phyloP scores from a whole-genome alignment of 1,139 yeast species.

The Saccharomyces hybrid region DNA sequence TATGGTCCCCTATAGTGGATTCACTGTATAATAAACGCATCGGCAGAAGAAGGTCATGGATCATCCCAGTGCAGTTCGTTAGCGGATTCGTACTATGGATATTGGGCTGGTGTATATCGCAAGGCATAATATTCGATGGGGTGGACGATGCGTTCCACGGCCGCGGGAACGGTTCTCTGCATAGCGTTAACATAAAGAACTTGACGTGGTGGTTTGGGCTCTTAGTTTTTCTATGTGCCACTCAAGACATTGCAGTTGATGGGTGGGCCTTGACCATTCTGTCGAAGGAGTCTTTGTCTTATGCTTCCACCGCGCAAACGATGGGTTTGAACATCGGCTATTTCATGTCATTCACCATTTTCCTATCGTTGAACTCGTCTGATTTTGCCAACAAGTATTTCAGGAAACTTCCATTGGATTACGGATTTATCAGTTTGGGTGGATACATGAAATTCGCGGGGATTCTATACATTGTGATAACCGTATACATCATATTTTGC shows the following conservation, averaged over 20 bases:
- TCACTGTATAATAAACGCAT: conserved; percentile 59
- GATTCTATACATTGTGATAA: conserved; percentile 57
- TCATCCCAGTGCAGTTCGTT: conserved; percentile 78
- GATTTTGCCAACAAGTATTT: conserved; percentile 87
- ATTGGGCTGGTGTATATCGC: conserved; percentile 45
- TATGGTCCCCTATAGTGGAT: conserved; percentile 97
- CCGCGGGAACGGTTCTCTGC: conserved; percentile 7
- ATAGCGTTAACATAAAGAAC: conserved; percentile 17
- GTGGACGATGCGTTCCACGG: conserved; percentile 34
- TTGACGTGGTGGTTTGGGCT: conserved; percentile 52
- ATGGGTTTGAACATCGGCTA: conserved; percentile 92
- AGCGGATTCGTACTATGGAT: conserved; percentile 62
- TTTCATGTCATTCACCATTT: conserved; percentile 83
- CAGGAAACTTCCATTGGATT: conserved; percentile 49
- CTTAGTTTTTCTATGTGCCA: conserved; percentile 83
- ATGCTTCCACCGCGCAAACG: conserved; percentile 96
- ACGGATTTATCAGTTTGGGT: conserved; percentile 65
- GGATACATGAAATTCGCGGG: conserved; percentile 79
- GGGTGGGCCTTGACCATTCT: conserved; percentile 96
- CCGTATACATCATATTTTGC: conserved; percentile 48
- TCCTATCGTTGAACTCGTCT: conserved; percentile 81
- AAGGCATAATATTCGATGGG: conserved; percentile 55
- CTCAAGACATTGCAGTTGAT: conserved; percentile 97
- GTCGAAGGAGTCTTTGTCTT: conserved; percentile 72
- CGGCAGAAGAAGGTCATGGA: conserved; percentile 92